Percentiles rank a stretch among this genome's conserved stretches.
These are phyloP conservation scores for Polytrichum commune DNA, from an alignment of 225 moss, liverwort and hornwort genomes.

Conservation along the genomic window DNA sequence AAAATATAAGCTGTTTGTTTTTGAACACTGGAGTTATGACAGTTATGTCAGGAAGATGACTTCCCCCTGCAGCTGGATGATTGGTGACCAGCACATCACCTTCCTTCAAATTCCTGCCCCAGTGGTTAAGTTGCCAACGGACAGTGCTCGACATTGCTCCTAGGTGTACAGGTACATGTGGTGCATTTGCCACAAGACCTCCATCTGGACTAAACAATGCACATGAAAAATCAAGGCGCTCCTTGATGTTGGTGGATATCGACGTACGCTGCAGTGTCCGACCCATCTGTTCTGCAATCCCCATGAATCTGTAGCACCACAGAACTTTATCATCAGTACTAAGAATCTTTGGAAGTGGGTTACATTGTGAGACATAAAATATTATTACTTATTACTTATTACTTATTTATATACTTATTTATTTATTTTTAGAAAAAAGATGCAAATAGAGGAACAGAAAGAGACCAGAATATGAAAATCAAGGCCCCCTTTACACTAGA, in stretches of 20 bases:
- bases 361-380: background rate
- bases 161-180: conserved; percentile 97
- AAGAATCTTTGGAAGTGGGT: background rate
- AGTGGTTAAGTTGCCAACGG: conserved; percentile 82
- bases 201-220: conserved; percentile 93
- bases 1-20: conserved; percentile 67
- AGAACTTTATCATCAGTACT: background rate
- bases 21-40: conserved; percentile 95
- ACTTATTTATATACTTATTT: no score
- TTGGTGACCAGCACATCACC: conserved; percentile 95
- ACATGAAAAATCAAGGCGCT: conserved; percentile 96
- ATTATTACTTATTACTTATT: no score
- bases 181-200: conserved; percentile 95
- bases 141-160: conserved; percentile 99
- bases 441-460: no score
- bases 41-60: conserved; percentile 97
- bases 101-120: conserved; percentile 73
- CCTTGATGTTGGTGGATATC: conserved; percentile 99
- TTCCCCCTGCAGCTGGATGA: conserved; percentile 94
- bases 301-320: conserved; percentile 68
- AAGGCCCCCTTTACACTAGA: no score
- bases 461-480: no score
- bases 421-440: no score
- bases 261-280: conserved; percentile 97
- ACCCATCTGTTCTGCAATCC: conserved; percentile 99